Evolutionary conservation across 495 filamentous ascomycete species (phyloP).

Genomic region (Penicillium cataractarum): DNA sequence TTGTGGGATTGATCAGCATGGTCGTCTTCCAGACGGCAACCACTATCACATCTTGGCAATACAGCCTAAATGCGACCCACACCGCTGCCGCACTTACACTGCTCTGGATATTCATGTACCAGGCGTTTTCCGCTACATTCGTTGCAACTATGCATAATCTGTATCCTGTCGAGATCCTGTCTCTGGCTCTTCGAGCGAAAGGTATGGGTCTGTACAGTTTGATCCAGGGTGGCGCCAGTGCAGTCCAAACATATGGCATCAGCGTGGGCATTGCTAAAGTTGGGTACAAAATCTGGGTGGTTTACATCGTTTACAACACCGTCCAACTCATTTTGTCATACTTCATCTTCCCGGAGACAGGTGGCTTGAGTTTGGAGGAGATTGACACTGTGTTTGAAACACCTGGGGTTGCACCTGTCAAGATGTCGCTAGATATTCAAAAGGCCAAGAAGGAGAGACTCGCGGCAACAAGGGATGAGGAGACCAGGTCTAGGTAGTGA

Average conservation of each 20-base stretch:
- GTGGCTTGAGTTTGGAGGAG: slow-evolving; percentile 42
- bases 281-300: slow-evolving; percentile 50
- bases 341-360: slow-evolving; percentile 48
- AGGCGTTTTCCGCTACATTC: slow-evolving; percentile 42
- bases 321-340: slow-evolving; percentile 45
- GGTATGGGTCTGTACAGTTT: slow-evolving; percentile 48
- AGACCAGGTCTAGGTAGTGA: slow-evolving; percentile 8
- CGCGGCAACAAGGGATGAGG: slow-evolving; percentile 24
- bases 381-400: slow-evolving; percentile 52
- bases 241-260: slow-evolving; percentile 45
- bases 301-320: slow-evolving; percentile 48
- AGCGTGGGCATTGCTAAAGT: slow-evolving; percentile 44
- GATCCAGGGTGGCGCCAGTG: slow-evolving; percentile 46
- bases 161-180: slow-evolving; percentile 45
- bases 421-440: slow-evolving; percentile 48
- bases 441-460: slow-evolving; percentile 45
- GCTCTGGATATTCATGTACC: slow-evolving; percentile 48
- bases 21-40: slow-evolving; percentile 43
- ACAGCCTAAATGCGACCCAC: slow-evolving; percentile 20
- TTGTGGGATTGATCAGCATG: slow-evolving; percentile 39
- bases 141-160: slow-evolving; percentile 51
- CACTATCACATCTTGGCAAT: slow-evolving; percentile 49
- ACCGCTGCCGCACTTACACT: slow-evolving; percentile 39
- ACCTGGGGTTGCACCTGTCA: slow-evolving; percentile 45
- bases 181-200: slow-evolving; percentile 43